These are phyloP conservation scores for Seminavis robusta DNA, from an alignment of 108 stramenopile genomes.

Conservation along the genomic window DNA sequence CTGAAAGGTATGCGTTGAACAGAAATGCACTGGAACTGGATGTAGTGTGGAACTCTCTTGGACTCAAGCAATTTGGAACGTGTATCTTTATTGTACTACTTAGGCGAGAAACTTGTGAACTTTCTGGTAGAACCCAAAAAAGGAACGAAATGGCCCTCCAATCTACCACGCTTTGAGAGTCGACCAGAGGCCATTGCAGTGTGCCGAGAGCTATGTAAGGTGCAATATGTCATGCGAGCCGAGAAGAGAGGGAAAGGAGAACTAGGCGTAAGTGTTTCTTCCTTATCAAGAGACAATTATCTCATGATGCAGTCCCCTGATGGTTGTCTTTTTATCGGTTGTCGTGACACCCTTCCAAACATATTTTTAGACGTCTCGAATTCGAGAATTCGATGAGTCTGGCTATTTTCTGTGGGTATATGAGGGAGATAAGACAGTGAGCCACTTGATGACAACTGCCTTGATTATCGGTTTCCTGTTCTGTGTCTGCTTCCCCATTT, in stretches of 20 bases:
- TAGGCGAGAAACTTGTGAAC: constrained; percentile 93
- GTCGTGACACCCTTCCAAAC: no score
- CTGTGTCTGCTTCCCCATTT: constrained; percentile 97
- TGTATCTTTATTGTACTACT: background rate
- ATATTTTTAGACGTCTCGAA: constrained; percentile 52
- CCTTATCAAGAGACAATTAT: no score
- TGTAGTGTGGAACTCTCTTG: no score
- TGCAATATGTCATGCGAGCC: constrained; percentile 89
- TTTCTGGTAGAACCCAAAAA: constrained; percentile 91
- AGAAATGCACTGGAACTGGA: no score
- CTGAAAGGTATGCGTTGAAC: constrained; percentile 90
- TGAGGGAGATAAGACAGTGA: constrained; percentile 91
- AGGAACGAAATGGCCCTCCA: constrained; percentile 86
- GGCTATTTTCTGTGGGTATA: constrained; percentile 98
- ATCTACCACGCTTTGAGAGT: constrained; percentile 79
- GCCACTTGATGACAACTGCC: constrained; percentile 89
- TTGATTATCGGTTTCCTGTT: constrained; percentile 92
- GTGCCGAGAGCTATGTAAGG: constrained; percentile 77
- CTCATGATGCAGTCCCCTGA: background rate
- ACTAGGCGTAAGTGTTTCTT: constrained; percentile 59
- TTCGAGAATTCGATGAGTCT: constrained; percentile 86
- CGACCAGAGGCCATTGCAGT: constrained; percentile 82
- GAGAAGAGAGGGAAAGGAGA: constrained; percentile 92
- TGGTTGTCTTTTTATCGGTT: no score
- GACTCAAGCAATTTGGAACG: background rate